Evolutionary conservation across 768 basidiomycete genomes (phyloP), one percentile per base, ranked within the genome.

Genomic region (Podaxis sp.): DNA sequence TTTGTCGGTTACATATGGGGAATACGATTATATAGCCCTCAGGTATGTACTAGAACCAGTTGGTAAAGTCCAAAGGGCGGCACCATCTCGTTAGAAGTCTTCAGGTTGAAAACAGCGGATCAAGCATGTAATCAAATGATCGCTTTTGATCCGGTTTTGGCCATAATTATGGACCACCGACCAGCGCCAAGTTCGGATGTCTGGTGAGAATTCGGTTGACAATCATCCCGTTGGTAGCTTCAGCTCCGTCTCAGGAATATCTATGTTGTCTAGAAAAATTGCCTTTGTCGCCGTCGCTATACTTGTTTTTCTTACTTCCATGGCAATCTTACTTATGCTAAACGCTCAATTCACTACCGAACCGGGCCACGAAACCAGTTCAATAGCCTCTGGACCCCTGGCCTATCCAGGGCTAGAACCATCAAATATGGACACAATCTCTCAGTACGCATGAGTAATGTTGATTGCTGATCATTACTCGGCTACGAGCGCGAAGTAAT

Each of bases 101-200:
- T 44, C 5, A 27, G 4, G 23, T 5, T 44, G 1, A 32, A 32
- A 32, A 32, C 18, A 18, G 18, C 42, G 14, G 42, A 44, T n/a
- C 18, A 16, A 21, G 14, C 5, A 3, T n/a, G 7, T 5, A 44
- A 55, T 56, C 55, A 47, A 35, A 7, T 47, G 44, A 47, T 46
- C 18, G 10, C 18, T 10, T 10, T 21, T 57, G 55, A 57, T 48
- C 55, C 55, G 55, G 44, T 48, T 57, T 57, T 44, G 32, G 55
- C 9, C 18, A 40, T 10, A 36, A 23, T n/a, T 28, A 28, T 44
- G 16, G 42, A 21, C 2, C 18, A 18, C 6, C 46, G 42, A 57
- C 48, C 55, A 57, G 25, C 16, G 25, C 55, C 42, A 9, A 5
- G 7, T 32, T 32, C 6, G 42, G 42, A 16, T 44, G 14, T 3